A percentile compares a stretch with the other conserved stretches of the same genome.
Evolutionary conservation across 441 rosid genomes (phyloP).

Genomic region (Gossypium armourianum): DNA sequence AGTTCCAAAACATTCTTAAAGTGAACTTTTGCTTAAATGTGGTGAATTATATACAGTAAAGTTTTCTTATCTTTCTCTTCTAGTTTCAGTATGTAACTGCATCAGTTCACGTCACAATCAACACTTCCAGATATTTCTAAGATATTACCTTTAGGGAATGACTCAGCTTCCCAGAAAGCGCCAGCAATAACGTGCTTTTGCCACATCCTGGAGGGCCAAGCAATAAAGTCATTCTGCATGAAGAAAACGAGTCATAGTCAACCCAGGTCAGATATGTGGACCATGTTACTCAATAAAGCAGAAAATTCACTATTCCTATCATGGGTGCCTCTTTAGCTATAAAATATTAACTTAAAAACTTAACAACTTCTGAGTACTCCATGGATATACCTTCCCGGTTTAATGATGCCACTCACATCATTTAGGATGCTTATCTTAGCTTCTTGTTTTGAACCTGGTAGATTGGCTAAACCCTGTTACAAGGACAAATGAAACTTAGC

Average conservation of each 20-base stretch:
- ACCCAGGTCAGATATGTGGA: conserved; percentile 30
- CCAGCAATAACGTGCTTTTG: conserved; percentile 30
- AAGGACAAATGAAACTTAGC: not conserved
- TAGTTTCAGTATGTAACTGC: not conserved
- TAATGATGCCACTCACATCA: conserved; percentile 40
- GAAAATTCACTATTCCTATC: not conserved
- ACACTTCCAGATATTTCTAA: not conserved
- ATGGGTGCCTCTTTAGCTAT: not conserved
- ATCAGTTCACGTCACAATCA: not conserved
- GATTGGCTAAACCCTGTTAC: not conserved
- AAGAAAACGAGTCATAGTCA: conserved; percentile 25
- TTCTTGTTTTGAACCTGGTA: not conserved
- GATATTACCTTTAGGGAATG: conserved; percentile 21
- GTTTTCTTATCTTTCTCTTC: not conserved
- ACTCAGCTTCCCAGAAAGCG: conserved; percentile 36
- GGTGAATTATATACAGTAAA: not conserved
- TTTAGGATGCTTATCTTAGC: conserved; percentile 21
- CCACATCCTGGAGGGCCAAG: conserved; percentile 41
- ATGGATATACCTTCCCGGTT: conserved; percentile 34
- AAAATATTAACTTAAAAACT: not conserved
- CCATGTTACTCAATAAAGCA: conserved; percentile 31
- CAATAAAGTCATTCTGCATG: conserved; percentile 41
- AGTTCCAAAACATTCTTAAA: not conserved
- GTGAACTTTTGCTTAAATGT: not conserved
- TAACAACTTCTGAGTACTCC: not conserved